Evolutionary conservation across 2,329 filamentous ascomycete species (phyloP), one percentile per base, ranked within the genome.

Genomic region (Truncatella angustata): DNA sequence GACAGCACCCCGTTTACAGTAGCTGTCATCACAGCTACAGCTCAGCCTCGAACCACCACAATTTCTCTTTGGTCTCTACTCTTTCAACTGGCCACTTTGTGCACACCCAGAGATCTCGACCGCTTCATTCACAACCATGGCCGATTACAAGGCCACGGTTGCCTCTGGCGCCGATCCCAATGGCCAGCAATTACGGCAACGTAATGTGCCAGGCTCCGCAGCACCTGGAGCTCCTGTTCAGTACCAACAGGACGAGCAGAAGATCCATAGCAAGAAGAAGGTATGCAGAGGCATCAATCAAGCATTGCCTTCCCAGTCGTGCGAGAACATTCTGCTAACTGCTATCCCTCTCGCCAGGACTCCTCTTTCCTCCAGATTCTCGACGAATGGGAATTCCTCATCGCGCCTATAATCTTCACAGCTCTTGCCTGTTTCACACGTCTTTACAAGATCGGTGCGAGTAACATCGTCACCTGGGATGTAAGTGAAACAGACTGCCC

Each of bases 401-500:
- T 85, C 65, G 79, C 81, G 57, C 80, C 84, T 50, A 66, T 86
- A 62, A 65, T 87, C 65, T 82, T 86, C 71, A 81, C 82, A 54
- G 64, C 76, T 58, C 68, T 86, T 50, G 82, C 85, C 52, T 75
- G 86, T 71, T 85, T 86, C 68, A 88, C 85, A 35, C 77, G 85
- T 58, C 68, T 88, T 57, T 88, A 80, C 72, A 87, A 86, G 74
- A 88, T 88, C 65, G 85, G 85, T 52, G 71, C 86, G 50, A 86
- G 82, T 59, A 72, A 82, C 60, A 85, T 86, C 60, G 83, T 86
- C 45, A 86, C 83, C 45, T 86, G 82, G 82, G 82, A 86, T 68
- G 70, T 71, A 62, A 63, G 64, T 65, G 47, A 20, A 52, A 5
- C 14, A 35, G 23, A 21, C 9, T 28, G 4, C 32, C 10, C 32